These are phyloP conservation scores for Colletotrichum truncatum DNA, from an alignment of 2,329 filamentous ascomycete species.

Conservation along the genomic window DNA sequence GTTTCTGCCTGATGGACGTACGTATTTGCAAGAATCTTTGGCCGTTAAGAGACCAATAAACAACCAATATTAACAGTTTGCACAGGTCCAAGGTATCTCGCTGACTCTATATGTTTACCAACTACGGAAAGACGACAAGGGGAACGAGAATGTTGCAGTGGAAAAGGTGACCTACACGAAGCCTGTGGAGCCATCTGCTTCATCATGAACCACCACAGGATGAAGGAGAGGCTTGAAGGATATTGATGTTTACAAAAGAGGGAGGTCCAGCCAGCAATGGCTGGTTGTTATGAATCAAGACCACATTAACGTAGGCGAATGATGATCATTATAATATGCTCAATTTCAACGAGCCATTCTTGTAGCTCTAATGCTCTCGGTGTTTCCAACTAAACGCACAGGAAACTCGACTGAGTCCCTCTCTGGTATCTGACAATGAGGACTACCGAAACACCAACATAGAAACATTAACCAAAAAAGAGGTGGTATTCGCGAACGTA, in stretches of 20 bases:
- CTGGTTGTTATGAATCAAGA: slow-evolving; percentile 22
- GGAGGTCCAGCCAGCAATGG: neutral
- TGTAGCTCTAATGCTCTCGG: neutral
- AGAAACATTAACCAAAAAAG: slow-evolving; percentile 19
- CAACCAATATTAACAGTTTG: slow-evolving; percentile 35
- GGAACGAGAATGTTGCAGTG: slow-evolving; percentile 81
- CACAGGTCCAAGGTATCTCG: slow-evolving; percentile 92
- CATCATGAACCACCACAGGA: slow-evolving; percentile 50
- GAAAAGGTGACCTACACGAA: slow-evolving; percentile 90
- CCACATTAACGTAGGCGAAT: slow-evolving; percentile 18
- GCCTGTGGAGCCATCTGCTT: slow-evolving; percentile 67
- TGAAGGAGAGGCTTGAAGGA: neutral
- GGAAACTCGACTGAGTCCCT: neutral
- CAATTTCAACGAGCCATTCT: slow-evolving; percentile 11
- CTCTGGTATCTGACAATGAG: slow-evolving; percentile 17
- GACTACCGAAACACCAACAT: neutral
- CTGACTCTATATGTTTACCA: slow-evolving; percentile 96
- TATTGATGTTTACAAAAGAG: slow-evolving; percentile 1
- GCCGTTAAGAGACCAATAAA: neutral
- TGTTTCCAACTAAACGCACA: neutral
- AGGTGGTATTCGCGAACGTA: slow-evolving; percentile 24
- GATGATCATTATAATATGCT: slow-evolving; percentile 30
- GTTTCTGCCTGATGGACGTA: slow-evolving; percentile 98
- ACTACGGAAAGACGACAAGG: slow-evolving; percentile 79
- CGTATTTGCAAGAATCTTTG: slow-evolving; percentile 51